Conservation (phyloP, 106 monocot genomes). For the Vanilla planifolia region DNA sequence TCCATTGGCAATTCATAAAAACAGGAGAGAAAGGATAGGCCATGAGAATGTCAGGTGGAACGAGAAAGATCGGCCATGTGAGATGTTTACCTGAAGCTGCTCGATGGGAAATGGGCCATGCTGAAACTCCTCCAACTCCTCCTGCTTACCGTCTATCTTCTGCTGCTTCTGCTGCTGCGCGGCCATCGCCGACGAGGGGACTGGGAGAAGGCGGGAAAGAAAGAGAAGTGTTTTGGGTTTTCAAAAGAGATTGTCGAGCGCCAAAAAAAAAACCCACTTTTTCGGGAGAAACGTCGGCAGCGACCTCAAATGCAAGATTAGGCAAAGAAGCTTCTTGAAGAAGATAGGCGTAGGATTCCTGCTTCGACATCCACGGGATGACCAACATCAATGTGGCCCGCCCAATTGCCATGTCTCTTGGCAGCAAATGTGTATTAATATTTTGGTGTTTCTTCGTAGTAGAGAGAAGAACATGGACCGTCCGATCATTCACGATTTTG, state of each 20-base stretch:
- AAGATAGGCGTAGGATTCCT: neutral
- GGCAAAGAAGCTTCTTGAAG: neutral
- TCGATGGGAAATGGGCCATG: slow-evolving; percentile 55
- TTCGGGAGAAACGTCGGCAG: neutral
- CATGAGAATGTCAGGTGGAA: too few relatives aligned
- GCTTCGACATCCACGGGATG: too few relatives aligned
- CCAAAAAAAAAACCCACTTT: slow-evolving; percentile 7
- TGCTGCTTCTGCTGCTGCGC: slow-evolving; percentile 30
- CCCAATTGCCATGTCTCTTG: too few relatives aligned
- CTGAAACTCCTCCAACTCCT: slow-evolving; percentile 26
- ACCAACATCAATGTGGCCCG: too few relatives aligned
- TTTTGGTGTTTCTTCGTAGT: too few relatives aligned
- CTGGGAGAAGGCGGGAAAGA: neutral
- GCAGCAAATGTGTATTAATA: too few relatives aligned
- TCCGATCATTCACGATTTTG: too few relatives aligned
- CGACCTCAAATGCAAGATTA: neutral
- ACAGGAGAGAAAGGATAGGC: too few relatives aligned
- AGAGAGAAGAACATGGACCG: too few relatives aligned
- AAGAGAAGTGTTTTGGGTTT: neutral
- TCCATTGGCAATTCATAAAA: too few relatives aligned
- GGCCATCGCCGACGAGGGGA: slow-evolving; percentile 11
- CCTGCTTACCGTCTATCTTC: slow-evolving; percentile 21
- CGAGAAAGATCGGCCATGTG: neutral
- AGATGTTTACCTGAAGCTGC: slow-evolving; percentile 35
- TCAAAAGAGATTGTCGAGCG: neutral